A percentile compares a stretch with the other conserved stretches of the same genome.
Conservation (phyloP, 768 basidiomycete species). For the Myochromella boudieri region DNA sequence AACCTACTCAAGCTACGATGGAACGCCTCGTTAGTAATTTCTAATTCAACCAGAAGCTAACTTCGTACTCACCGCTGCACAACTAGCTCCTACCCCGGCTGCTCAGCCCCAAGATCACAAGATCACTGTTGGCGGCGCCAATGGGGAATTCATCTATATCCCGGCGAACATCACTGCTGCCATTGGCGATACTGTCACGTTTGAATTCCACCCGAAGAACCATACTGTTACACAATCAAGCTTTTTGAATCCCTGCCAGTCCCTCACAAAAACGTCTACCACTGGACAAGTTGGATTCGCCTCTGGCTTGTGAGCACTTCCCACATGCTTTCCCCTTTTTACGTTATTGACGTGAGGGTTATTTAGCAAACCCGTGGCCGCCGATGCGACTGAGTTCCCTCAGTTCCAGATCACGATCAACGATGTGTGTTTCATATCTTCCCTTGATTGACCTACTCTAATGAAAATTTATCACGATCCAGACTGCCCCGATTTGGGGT, state of each 20-base stretch:
- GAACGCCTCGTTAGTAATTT: constrained; percentile 29
- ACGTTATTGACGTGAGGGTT: not conserved
- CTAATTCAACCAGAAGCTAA: constrained; percentile 14
- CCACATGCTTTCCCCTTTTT: not conserved
- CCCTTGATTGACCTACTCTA: no score
- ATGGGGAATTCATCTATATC: constrained; percentile 32
- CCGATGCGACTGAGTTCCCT: constrained; percentile 40
- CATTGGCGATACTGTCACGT: constrained; percentile 43
- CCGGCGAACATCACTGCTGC: constrained; percentile 39
- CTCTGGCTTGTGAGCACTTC: constrained; percentile 42
- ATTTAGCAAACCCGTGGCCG: constrained; percentile 41
- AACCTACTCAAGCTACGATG: constrained; percentile 39
- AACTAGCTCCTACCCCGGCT: constrained; percentile 12
- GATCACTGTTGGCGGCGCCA: constrained; percentile 39
- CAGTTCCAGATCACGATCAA: constrained; percentile 49
- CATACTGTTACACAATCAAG: constrained; percentile 46
- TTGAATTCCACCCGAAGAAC: constrained; percentile 46
- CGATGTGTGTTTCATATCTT: constrained; percentile 35
- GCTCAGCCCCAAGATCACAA: constrained; percentile 30
- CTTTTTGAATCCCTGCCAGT: constrained; percentile 36
- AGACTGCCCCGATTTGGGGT: constrained; percentile 56
- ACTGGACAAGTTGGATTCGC: constrained; percentile 32
- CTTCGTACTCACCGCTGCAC: not conserved
- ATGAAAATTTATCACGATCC: no score
- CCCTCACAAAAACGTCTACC: constrained; percentile 19